phyloP scores from a whole-genome alignment of 192 early-diverging fungal genomes.

The Mortierella antarctica region DNA sequence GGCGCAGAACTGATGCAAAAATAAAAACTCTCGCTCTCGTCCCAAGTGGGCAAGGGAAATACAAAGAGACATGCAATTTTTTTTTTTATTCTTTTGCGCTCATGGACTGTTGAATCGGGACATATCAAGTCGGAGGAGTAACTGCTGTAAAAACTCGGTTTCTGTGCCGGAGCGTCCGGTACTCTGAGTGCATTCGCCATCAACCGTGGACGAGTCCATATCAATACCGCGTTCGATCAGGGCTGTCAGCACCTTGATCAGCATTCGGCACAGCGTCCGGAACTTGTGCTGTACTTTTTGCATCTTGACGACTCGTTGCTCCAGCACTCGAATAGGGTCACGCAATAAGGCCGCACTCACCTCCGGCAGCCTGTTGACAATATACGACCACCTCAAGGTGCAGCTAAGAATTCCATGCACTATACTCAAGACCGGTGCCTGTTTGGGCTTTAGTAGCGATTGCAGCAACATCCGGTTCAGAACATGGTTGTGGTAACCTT shows the following conservation, averaged over 20 bases:
- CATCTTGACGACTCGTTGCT: constrained; percentile 19
- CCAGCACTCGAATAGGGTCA: constrained; percentile 1
- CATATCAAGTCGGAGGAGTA: constrained; percentile 51
- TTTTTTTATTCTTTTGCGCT: too few relatives aligned
- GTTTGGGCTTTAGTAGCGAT: constrained; percentile 58
- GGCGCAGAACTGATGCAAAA: constrained; percentile 67
- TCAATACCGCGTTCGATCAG: constrained; percentile 55
- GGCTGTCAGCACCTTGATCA: constrained; percentile 50
- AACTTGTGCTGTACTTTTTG: constrained; percentile 51
- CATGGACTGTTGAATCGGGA: constrained; percentile 27
- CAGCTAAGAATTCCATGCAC: constrained; percentile 50
- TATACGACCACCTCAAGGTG: constrained; percentile 34
- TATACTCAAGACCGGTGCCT: constrained; percentile 53
- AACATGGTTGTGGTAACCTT: constrained; percentile 57
- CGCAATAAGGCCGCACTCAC: not conserved
- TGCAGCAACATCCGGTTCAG: constrained; percentile 59
- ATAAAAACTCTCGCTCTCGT: not conserved
- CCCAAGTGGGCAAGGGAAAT: not conserved
- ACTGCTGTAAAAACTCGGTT: constrained; percentile 50
- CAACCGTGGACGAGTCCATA: constrained; percentile 7
- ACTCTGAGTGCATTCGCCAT: not conserved
- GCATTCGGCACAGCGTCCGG: constrained; percentile 33
- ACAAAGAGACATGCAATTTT: too few relatives aligned
- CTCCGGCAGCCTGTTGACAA: constrained; percentile 4
- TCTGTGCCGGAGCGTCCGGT: not conserved